Conservation (phyloP, 1,284 basidiomycete species). For the Coniophora puteana region DNA sequence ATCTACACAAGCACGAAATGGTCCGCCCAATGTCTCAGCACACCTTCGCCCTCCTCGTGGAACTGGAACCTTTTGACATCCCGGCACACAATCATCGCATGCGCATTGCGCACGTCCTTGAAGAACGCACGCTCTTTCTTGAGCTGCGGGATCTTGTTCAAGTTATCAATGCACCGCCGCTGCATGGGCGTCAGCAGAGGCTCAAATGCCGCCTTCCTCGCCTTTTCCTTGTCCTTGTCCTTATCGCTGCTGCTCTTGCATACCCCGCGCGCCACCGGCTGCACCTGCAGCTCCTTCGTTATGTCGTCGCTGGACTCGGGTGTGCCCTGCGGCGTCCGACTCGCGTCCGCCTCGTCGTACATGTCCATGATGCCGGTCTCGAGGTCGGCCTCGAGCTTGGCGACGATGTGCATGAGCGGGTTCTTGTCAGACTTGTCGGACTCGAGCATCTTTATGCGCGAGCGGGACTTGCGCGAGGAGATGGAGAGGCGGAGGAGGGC, state of each 20-base stretch:
- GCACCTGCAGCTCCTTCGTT: background rate
- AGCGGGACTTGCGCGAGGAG: constrained; percentile 50
- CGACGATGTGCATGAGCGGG: constrained; percentile 50
- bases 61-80: constrained; percentile 55
- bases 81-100: constrained; percentile 65
- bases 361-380: constrained; percentile 46
- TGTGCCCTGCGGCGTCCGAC: constrained; percentile 7
- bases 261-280: background rate
- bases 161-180: constrained; percentile 39
- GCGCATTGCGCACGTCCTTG: constrained; percentile 53
- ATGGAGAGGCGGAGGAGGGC: constrained; percentile 48
- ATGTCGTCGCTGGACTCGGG: background rate
- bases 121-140: constrained; percentile 68
- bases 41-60: constrained; percentile 56
- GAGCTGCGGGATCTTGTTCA: constrained; percentile 64
- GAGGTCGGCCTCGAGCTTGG: constrained; percentile 52
- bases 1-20: constrained; percentile 57
- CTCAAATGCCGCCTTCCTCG: constrained; percentile 24
- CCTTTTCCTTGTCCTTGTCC: constrained; percentile 10
- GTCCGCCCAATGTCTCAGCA: constrained; percentile 69
- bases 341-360: constrained; percentile 15
- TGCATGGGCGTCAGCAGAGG: constrained; percentile 56
- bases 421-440: constrained; percentile 35
- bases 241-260: background rate
- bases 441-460: constrained; percentile 61